These are phyloP conservation scores for Alternaria solani DNA, from an alignment of 2,329 filamentous ascomycete species.

Conservation along the genomic window DNA sequence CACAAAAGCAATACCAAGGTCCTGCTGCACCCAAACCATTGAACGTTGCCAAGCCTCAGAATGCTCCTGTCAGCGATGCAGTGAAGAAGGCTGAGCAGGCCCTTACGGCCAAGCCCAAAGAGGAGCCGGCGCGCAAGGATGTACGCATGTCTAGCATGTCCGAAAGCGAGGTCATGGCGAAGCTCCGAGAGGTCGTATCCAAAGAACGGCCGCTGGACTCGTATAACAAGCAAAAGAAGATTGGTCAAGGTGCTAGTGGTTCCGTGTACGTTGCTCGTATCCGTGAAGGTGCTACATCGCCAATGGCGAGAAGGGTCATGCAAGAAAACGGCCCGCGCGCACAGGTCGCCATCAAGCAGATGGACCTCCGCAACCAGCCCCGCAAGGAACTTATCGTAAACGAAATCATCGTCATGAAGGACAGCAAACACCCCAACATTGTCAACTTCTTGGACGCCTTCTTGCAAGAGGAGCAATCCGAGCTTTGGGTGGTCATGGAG, in stretches of 20 bases:
- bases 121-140: conserved; percentile 84
- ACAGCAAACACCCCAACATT: conserved; percentile 97
- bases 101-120: conserved; percentile 72
- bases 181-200: conserved; percentile 91
- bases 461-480: conserved; percentile 89
- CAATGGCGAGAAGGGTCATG: conserved; percentile 78
- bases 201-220: conserved; percentile 94
- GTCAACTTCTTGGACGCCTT: conserved; percentile 99
- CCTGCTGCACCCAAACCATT: conserved; percentile 64
- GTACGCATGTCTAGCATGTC: conserved; percentile 99
- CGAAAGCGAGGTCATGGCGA: conserved; percentile 96
- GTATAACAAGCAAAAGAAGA: conserved; percentile 99
- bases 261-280: conserved; percentile 98
- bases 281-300: conserved; percentile 85
- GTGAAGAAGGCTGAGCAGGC: conserved; percentile 91
- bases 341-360: conserved; percentile 98
- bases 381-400: conserved; percentile 99
- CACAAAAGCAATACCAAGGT: conserved; percentile 49
- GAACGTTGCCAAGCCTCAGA: conserved; percentile 59
- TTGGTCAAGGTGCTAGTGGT: conserved; percentile 96
- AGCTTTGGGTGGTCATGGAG: conserved; percentile 99
- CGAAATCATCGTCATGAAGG: conserved; percentile 99
- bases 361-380: conserved; percentile 97
- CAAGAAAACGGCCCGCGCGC: conserved; percentile 80
- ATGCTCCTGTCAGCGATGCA: conserved; percentile 66